Evolutionary conservation across 75 land plant species (phyloP).

Genomic region (Picea sitchensis): DNA sequence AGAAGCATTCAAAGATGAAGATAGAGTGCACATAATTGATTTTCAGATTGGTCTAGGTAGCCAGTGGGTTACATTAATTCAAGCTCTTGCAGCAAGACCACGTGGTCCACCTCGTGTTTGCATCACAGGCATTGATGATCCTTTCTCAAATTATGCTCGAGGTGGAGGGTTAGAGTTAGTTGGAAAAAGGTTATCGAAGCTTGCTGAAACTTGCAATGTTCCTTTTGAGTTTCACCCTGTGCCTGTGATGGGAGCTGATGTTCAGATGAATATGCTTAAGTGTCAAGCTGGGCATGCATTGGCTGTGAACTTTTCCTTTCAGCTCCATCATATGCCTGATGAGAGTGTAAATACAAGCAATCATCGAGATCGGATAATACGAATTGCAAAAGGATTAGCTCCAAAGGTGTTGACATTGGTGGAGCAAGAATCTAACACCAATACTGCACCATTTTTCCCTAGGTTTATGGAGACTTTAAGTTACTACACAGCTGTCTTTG

Average conservation of each 20-base stretch:
- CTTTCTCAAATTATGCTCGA: conserved; percentile 22
- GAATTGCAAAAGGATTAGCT: conserved; percentile 41
- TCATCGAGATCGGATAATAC: conserved; percentile 48
- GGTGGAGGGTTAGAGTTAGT: conserved; percentile 37
- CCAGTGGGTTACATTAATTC: conserved; percentile 58
- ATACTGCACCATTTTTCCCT: conserved; percentile 51
- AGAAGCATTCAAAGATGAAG: conserved; percentile 53
- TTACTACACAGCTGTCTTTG: conserved; percentile 58
- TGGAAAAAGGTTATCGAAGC: conserved; percentile 30
- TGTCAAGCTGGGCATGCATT: conserved; percentile 51
- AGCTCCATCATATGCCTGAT: conserved; percentile 68
- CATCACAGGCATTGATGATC: conserved; percentile 57
- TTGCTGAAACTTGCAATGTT: conserved; percentile 34
- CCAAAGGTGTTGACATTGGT: conserved; percentile 59
- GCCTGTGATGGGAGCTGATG: conserved; percentile 27
- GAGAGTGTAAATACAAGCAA: conserved; percentile 57
- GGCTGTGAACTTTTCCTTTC: conserved; percentile 56
- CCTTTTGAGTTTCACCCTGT: conserved; percentile 43
- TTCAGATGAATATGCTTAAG: conserved; percentile 40
- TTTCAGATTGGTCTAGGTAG: conserved; percentile 66
- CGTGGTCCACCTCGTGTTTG: conserved; percentile 53
- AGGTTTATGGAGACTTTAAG: conserved; percentile 49
- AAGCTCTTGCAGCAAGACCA: conserved; percentile 54
- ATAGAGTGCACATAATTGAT: conserved; percentile 54
- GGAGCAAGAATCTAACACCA: conserved; percentile 72